These are phyloP conservation scores for Yarrowia sp. DNA, from an alignment of 805 yeast genomes.

Conservation along the genomic window DNA sequence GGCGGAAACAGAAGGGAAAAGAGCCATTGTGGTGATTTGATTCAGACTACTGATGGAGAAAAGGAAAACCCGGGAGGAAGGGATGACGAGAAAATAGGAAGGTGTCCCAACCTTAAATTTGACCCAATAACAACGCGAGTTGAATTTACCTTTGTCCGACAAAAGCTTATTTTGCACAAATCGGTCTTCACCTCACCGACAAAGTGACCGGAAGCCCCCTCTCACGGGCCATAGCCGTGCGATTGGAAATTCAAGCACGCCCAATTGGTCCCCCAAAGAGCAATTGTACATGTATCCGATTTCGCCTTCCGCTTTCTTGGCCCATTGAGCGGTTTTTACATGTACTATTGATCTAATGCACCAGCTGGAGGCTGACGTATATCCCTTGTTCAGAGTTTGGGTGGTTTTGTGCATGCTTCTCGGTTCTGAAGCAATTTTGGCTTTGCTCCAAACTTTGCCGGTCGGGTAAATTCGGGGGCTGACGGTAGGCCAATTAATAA, in stretches of 20 bases:
- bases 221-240: background rate
- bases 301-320: background rate
- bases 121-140: constrained; percentile 23
- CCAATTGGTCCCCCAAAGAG: background rate
- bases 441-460: constrained; percentile 22
- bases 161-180: background rate
- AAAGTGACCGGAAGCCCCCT: background rate
- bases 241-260: background rate
- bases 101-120: constrained; percentile 1
- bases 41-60: constrained; percentile 27
- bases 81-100: constrained; percentile 13
- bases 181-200: background rate
- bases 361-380: constrained; percentile 7
- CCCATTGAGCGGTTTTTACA: constrained; percentile 11
- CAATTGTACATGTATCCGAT: background rate
- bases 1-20: constrained; percentile 42
- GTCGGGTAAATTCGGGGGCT: constrained; percentile 24
- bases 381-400: constrained; percentile 7
- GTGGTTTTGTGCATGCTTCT: constrained; percentile 2
- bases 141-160: background rate
- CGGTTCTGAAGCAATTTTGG: constrained; percentile 25
- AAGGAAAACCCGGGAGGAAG: constrained; percentile 22
- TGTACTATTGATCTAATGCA: constrained; percentile 9
- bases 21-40: constrained; percentile 36
- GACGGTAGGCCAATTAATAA: constrained; percentile 14